Conservation (phyloP, 164 flowering plant species). For the Malania oleifera region DNA sequence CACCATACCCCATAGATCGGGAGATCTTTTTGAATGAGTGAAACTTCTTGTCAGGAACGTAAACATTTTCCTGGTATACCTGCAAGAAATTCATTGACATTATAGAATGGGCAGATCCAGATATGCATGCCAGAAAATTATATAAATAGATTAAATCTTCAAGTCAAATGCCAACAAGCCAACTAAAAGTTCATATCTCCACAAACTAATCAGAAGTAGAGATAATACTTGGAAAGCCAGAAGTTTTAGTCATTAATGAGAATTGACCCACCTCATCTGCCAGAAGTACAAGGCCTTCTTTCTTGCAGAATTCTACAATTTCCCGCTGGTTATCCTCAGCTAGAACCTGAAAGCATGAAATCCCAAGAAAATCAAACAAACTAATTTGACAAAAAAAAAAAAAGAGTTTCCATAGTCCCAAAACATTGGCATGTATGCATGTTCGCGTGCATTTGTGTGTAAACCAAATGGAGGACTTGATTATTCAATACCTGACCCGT, state of each 20-base stretch:
- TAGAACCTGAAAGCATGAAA: constrained; percentile 59
- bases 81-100: constrained; percentile 26
- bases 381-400: neutral
- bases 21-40: constrained; percentile 92
- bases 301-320: constrained; percentile 91
- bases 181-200: neutral
- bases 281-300: constrained; percentile 89
- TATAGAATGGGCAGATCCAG: no score
- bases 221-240: neutral
- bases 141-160: neutral
- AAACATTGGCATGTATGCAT: no score
- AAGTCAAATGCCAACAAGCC: neutral
- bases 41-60: constrained; percentile 82
- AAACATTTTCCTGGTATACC: constrained; percentile 97
- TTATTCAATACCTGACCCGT: constrained; percentile 83
- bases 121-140: neutral
- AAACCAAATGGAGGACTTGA: no score
- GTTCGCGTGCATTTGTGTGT: no score
- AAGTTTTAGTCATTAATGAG: neutral
- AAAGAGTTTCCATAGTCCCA: neutral
- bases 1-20: constrained; percentile 89
- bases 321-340: constrained; percentile 81
- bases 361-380: neutral
- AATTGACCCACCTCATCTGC: constrained; percentile 83
- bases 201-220: neutral